These are phyloP conservation scores for Plasmodium knowlesi DNA, from an alignment of 169 alveolate genomes.

Conservation along the genomic window DNA sequence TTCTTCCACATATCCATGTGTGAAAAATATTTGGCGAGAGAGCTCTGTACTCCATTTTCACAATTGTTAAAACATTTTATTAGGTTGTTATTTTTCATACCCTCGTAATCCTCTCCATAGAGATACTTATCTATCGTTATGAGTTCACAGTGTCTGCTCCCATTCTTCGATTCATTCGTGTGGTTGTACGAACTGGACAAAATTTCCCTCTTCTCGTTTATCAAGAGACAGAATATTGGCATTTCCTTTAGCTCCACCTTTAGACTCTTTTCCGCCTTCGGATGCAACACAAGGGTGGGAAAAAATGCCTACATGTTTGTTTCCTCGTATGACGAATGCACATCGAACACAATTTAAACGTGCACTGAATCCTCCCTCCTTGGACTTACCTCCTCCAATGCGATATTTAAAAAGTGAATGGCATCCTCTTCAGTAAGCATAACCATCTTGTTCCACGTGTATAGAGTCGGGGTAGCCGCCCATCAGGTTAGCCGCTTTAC, in stretches of 20 bases:
- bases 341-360: neutral
- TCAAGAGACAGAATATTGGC: conserved; percentile 58
- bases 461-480: neutral
- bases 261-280: conserved; percentile 64
- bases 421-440: conserved; percentile 37
- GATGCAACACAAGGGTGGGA: neutral
- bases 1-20: neutral
- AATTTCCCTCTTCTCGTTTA: conserved; percentile 52
- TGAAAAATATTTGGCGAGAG: conserved; percentile 13
- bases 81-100: conserved; percentile 39
- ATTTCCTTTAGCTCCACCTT: conserved; percentile 53
- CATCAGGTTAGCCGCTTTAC: neutral
- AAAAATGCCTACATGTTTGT: neutral
- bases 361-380: neutral
- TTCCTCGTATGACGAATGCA: neutral
- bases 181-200: conserved; percentile 47
- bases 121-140: conserved; percentile 64
- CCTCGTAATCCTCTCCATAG: conserved; percentile 58
- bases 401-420: conserved; percentile 12
- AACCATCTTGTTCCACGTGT: conserved; percentile 12
- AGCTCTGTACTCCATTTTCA: conserved; percentile 26
- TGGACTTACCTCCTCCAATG: conserved; percentile 37
- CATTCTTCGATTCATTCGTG: conserved; percentile 68
- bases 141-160: conserved; percentile 67
- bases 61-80: conserved; percentile 60